phyloP scores from a whole-genome alignment of 148 eudicot genomes.

The Polygonum aviculare region DNA sequence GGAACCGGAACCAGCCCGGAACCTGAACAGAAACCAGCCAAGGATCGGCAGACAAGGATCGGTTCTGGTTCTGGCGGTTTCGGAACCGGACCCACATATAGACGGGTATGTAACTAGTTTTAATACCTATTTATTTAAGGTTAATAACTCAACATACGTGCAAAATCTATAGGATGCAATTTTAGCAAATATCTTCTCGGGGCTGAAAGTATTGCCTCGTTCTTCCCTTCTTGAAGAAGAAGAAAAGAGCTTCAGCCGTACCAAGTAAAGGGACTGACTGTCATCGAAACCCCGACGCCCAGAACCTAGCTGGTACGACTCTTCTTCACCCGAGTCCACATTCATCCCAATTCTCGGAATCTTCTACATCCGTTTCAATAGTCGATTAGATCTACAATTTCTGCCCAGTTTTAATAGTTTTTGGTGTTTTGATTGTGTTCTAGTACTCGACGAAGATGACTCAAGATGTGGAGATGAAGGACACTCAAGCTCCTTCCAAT shows the following conservation, averaged over 20 bases:
- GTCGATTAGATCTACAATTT: background rate
- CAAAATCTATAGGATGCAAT: too few relatives aligned
- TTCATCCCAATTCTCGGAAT: background rate
- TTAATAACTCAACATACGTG: too few relatives aligned
- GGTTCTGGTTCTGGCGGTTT: too few relatives aligned
- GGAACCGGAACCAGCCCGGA: too few relatives aligned
- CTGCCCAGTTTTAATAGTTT: background rate
- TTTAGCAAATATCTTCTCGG: too few relatives aligned
- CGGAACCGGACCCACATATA: too few relatives aligned
- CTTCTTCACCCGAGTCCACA: background rate
- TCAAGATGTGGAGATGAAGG: slow-evolving; percentile 88
- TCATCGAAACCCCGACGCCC: background rate
- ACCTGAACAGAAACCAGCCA: too few relatives aligned
- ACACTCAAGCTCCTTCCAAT: slow-evolving; percentile 47
- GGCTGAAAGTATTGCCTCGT: background rate
- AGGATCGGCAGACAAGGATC: too few relatives aligned
- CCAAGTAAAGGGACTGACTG: background rate
- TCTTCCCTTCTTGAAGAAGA: background rate
- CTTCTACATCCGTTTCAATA: background rate
- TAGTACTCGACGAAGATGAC: slow-evolving; percentile 34
- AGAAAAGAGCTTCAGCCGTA: background rate
- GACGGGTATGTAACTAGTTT: too few relatives aligned
- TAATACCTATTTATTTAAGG: too few relatives aligned
- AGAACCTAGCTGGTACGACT: slow-evolving; percentile 1
- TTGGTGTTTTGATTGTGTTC: background rate